phyloP scores from a whole-genome alignment of 2,329 filamentous ascomycete species.

The Boeremia lycopersici region DNA sequence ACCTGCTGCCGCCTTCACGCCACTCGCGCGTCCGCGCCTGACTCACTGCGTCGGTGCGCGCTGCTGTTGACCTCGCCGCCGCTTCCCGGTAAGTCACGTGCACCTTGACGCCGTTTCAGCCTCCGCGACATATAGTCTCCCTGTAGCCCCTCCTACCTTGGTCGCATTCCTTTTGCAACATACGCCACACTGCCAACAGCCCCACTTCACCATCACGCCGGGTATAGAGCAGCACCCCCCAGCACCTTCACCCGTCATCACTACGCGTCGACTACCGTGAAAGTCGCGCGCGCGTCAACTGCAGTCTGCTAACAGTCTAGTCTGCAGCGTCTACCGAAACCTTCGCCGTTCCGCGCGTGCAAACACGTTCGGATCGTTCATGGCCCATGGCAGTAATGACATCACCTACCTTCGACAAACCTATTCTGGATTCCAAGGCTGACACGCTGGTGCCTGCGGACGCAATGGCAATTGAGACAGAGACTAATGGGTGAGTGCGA shows the following conservation, averaged over 20 bases:
- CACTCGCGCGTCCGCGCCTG: slow-evolving; percentile 20
- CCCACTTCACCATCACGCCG: slow-evolving; percentile 21
- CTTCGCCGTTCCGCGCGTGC: slow-evolving; percentile 24
- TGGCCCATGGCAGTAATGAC: slow-evolving; percentile 51
- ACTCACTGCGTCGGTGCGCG: slow-evolving; percentile 31
- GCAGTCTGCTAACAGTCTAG: slow-evolving; percentile 24
- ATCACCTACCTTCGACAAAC: slow-evolving; percentile 44
- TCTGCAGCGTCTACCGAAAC: slow-evolving; percentile 16
- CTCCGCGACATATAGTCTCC: slow-evolving; percentile 30
- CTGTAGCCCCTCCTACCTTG: slow-evolving; percentile 28
- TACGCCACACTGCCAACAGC: slow-evolving; percentile 24
- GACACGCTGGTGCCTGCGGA: slow-evolving; percentile 54
- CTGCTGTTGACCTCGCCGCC: slow-evolving; percentile 30
- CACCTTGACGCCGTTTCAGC: slow-evolving; percentile 31
- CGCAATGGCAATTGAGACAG: slow-evolving; percentile 59
- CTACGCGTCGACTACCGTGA: slow-evolving; percentile 21
- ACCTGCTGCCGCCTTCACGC: slow-evolving; percentile 35
- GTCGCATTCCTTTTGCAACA: slow-evolving; percentile 18
- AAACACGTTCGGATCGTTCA: slow-evolving; percentile 34
- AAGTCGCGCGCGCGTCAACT: slow-evolving; percentile 25
- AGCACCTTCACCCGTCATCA: slow-evolving; percentile 11
- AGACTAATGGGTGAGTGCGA: slow-evolving; percentile 65
- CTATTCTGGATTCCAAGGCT: slow-evolving; percentile 58
- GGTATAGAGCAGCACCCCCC: slow-evolving; percentile 17
- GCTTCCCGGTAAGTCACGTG: slow-evolving; percentile 46